These are phyloP conservation scores for Erythrophleum fordii DNA, from an alignment of 306 rosid species.

Conservation along the genomic window DNA sequence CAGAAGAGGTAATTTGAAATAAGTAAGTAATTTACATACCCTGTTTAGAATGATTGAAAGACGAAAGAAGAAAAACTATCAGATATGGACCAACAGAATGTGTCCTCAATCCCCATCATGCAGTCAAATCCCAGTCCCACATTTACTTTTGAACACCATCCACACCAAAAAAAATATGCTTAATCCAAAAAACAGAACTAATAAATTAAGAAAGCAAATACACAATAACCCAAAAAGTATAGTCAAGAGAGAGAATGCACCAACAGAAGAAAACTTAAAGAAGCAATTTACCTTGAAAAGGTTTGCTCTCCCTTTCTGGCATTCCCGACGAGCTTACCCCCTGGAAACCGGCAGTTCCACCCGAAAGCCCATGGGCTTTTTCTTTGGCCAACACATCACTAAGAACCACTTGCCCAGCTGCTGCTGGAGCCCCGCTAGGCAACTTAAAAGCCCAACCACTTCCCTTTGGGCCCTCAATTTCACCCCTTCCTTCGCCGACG, in stretches of 20 bases:
- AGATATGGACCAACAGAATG: not conserved
- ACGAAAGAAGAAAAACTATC: slow-evolving; percentile 5
- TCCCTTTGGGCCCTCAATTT: slow-evolving; percentile 44
- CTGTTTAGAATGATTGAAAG: not conserved
- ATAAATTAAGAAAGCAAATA: not conserved
- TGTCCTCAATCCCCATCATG: slow-evolving; percentile 21
- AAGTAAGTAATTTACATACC: slow-evolving; percentile 11
- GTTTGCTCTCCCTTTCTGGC: slow-evolving; percentile 76
- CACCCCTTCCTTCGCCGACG: slow-evolving; percentile 41
- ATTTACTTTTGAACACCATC: not conserved
- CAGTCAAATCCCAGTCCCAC: slow-evolving; percentile 12
- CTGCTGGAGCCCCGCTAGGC: slow-evolving; percentile 45
- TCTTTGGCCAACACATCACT: slow-evolving; percentile 52
- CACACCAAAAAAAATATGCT: not conserved
- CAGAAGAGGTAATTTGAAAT: slow-evolving; percentile 23
- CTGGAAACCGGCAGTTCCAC: slow-evolving; percentile 35
- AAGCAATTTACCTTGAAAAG: slow-evolving; percentile 58
- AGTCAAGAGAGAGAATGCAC: not conserved
- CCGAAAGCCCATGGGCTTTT: slow-evolving; percentile 34
- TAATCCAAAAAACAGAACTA: slow-evolving; percentile 11
- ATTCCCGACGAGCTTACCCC: not conserved
- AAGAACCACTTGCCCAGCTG: slow-evolving; percentile 50
- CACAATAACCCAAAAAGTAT: not conserved
- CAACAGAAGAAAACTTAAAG: not conserved
- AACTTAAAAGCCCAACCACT: slow-evolving; percentile 42